A percentile compares a stretch with the other conserved stretches of the same genome.
These are phyloP conservation scores for Galerina marginata DNA, from an alignment of 768 basidiomycete genomes.

Conservation along the genomic window DNA sequence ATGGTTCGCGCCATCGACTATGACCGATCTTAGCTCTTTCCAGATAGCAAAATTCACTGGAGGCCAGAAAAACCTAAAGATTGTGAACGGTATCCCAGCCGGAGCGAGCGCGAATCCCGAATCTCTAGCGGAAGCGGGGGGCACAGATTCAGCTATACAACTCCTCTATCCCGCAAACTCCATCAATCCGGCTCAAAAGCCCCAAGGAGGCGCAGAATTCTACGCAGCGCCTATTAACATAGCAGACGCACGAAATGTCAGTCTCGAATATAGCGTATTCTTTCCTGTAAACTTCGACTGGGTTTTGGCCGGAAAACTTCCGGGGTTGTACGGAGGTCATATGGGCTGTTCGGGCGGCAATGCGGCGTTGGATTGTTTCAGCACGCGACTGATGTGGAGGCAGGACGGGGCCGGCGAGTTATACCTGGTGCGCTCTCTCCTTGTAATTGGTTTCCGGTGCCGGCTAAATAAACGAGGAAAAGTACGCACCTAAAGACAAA, in stretches of 20 bases:
- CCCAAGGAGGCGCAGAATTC: conserved; percentile 78
- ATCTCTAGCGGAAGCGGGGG: not conserved
- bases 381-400: conserved; percentile 88
- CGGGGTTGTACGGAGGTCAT: conserved; percentile 79
- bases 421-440: conserved; percentile 60
- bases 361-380: conserved; percentile 77
- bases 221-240: conserved; percentile 54
- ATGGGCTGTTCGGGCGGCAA: conserved; percentile 75
- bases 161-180: conserved; percentile 72
- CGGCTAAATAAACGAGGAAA: not conserved
- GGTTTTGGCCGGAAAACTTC: conserved; percentile 84
- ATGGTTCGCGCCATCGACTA: conserved; percentile 59
- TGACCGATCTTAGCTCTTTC: conserved; percentile 66
- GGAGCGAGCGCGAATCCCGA: conserved; percentile 30
- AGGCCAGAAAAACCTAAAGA: conserved; percentile 57
- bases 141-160: conserved; percentile 52
- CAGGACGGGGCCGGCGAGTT: conserved; percentile 71
- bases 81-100: conserved; percentile 56
- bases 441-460: not conserved
- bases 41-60: conserved; percentile 60
- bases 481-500: conserved; percentile 80
- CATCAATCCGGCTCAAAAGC: conserved; percentile 66
- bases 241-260: conserved; percentile 53
- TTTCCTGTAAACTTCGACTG: conserved; percentile 79
- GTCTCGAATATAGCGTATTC: conserved; percentile 73